phyloP scores from a whole-genome alignment of 2,329 filamentous ascomycete species.

The Penicillium janthinellum region DNA sequence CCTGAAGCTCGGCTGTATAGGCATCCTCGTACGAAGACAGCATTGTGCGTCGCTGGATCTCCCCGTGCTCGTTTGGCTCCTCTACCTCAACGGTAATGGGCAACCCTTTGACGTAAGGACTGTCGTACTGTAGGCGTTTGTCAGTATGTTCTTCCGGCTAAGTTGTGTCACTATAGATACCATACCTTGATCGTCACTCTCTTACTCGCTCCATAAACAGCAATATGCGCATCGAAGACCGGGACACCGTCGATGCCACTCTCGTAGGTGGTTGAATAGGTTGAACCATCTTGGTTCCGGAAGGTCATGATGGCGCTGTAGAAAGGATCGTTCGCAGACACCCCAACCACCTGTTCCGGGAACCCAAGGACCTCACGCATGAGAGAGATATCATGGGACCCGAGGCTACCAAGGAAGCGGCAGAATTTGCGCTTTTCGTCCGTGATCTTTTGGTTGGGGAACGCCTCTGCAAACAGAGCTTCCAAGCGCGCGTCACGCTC shows the following conservation, averaged over 20 bases:
- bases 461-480: conserved; percentile 14
- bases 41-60: conserved; percentile 39
- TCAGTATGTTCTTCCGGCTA: not conserved
- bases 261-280: conserved; percentile 19
- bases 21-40: conserved; percentile 52
- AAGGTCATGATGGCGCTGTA: conserved; percentile 22
- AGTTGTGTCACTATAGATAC: not conserved
- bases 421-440: conserved; percentile 20
- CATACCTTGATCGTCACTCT: conserved; percentile 18
- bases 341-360: conserved; percentile 12
- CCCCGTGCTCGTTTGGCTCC: conserved; percentile 21
- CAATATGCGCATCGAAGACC: conserved; percentile 19
- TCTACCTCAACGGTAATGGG: conserved; percentile 21
- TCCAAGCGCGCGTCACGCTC: conserved; percentile 17
- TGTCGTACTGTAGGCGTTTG: conserved; percentile 14
- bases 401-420: conserved; percentile 21
- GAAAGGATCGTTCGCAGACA: conserved; percentile 19
- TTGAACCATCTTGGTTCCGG: conserved; percentile 16
- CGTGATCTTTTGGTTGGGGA: conserved; percentile 17
- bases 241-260: conserved; percentile 22
- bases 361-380: conserved; percentile 22
- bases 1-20: conserved; percentile 46
- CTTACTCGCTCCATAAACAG: conserved; percentile 19
- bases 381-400: conserved; percentile 22
- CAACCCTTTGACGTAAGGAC: conserved; percentile 21